phyloP scores from a whole-genome alignment of 2,329 filamentous ascomycete genomes.

The Diplodia sapinea region DNA sequence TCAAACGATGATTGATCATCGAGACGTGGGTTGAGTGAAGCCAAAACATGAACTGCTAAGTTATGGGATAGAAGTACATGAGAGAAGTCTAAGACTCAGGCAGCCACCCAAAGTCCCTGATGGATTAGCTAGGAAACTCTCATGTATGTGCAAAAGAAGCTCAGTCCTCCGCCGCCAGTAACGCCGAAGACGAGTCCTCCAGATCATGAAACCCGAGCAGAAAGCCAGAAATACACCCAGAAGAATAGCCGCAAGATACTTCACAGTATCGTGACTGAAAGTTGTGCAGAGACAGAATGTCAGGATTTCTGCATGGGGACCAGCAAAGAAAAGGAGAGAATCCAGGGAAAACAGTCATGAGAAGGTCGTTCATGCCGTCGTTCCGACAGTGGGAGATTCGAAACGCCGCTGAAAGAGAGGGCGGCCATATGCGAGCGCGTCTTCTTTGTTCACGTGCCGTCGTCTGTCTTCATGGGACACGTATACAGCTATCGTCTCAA shows the following conservation, averaged over 20 bases:
- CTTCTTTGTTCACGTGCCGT: too few species aligned
- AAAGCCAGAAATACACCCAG: conserved; percentile 18
- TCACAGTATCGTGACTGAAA: neutral
- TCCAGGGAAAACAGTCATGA: conserved; percentile 25
- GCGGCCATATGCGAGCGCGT: neutral
- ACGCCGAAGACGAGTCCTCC: conserved; percentile 27
- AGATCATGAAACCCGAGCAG: conserved; percentile 3
- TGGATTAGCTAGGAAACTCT: conserved; percentile 28
- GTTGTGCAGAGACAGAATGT: conserved; percentile 8
- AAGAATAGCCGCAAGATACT: conserved; percentile 1
- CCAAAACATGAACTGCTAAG: neutral
- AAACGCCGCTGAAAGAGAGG: neutral
- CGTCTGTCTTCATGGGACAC: neutral
- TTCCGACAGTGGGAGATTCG: conserved; percentile 1
- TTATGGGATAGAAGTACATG: conserved; percentile 25
- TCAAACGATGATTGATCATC: neutral
- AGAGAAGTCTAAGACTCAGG: conserved; percentile 28
- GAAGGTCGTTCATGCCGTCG: conserved; percentile 26
- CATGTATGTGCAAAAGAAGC: conserved; percentile 26
- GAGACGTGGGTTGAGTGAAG: neutral
- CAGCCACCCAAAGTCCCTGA: conserved; percentile 20
- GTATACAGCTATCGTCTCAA: conserved; percentile 32
- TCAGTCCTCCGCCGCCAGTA: conserved; percentile 11
- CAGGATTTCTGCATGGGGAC: neutral
- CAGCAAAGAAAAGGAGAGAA: neutral